Evolutionary conservation across 257 asterid species (phyloP).

Genomic region (Solanum sitiens): DNA sequence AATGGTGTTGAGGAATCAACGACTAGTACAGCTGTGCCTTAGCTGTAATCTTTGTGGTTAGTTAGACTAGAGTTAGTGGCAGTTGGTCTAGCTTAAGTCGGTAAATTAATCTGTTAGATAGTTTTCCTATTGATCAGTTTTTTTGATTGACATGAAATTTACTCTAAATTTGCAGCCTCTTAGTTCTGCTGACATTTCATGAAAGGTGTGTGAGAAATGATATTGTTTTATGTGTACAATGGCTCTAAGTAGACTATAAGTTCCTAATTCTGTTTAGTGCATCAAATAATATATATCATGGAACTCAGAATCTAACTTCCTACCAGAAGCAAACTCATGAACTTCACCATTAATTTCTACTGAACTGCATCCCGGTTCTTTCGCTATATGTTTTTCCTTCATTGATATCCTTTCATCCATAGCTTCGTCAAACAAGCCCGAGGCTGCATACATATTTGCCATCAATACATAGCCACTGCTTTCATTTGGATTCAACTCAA

Average conservation of each 20-base stretch:
- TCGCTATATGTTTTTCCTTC: conserved; percentile 32
- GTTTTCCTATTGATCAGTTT: background rate
- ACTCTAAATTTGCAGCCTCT: background rate
- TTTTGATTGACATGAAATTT: background rate
- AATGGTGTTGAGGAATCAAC: background rate
- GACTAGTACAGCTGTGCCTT: background rate
- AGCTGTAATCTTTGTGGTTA: no score
- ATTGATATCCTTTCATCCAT: conserved; percentile 38
- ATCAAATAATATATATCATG: conserved; percentile 9
- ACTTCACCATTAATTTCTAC: conserved; percentile 66
- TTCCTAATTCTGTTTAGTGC: background rate
- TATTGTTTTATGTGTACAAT: background rate
- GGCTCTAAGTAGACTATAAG: background rate
- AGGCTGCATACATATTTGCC: conserved; percentile 56
- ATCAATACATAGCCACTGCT: conserved; percentile 40
- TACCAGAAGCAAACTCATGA: conserved; percentile 50
- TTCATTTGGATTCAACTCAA: conserved; percentile 33
- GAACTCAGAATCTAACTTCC: conserved; percentile 14
- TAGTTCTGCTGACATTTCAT: background rate
- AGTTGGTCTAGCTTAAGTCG: no score
- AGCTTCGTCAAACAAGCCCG: conserved; percentile 35
- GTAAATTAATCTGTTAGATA: no score
- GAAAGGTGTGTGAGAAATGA: background rate
- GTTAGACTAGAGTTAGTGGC: no score
- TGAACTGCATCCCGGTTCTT: conserved; percentile 57